Percentiles rank a stretch among this genome's conserved stretches.
Conservation (phyloP, 202 grass and related monocot genomes). For the Saccharum hybrid region DNA sequence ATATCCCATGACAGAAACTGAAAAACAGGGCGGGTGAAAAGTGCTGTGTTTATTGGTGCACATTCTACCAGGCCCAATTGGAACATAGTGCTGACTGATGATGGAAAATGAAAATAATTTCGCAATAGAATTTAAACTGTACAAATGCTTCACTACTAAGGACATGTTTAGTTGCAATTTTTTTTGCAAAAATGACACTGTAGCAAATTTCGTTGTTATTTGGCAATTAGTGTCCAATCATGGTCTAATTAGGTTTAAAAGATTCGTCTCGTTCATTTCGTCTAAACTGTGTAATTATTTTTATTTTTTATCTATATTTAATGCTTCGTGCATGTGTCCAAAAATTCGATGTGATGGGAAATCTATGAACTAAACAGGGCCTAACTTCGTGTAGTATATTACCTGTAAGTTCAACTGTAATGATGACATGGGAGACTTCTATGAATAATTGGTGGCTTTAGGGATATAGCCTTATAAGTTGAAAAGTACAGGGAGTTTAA, state of each 20-base stretch:
- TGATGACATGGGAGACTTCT: background rate
- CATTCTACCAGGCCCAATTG: background rate
- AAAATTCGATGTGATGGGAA: too few species aligned
- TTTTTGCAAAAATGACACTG: too few species aligned
- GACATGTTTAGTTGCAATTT: too few species aligned
- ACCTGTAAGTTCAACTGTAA: constrained; percentile 11
- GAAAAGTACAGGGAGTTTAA: background rate
- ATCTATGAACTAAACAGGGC: too few species aligned
- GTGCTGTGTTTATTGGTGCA: constrained; percentile 43
- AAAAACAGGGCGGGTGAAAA: background rate
- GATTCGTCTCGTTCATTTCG: too few species aligned
- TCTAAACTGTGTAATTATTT: too few species aligned
- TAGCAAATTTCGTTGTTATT: too few species aligned
- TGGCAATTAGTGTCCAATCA: too few species aligned
- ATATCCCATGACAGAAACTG: constrained; percentile 50
- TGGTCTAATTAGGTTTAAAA: too few species aligned
- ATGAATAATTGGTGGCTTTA: background rate
- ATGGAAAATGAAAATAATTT: constrained; percentile 25
- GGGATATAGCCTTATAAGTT: too few species aligned
- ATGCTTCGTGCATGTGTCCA: too few species aligned
- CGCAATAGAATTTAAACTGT: constrained; percentile 32
- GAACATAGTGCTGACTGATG: constrained; percentile 27
- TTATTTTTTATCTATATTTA: too few species aligned
- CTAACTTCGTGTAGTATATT: constrained; percentile 9
- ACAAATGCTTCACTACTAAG: constrained; percentile 28